A percentile compares a stretch with the other conserved stretches of the same genome.
Conservation (phyloP, 1,284 basidiomycete species). For the Leucoagaricus sp. region DNA sequence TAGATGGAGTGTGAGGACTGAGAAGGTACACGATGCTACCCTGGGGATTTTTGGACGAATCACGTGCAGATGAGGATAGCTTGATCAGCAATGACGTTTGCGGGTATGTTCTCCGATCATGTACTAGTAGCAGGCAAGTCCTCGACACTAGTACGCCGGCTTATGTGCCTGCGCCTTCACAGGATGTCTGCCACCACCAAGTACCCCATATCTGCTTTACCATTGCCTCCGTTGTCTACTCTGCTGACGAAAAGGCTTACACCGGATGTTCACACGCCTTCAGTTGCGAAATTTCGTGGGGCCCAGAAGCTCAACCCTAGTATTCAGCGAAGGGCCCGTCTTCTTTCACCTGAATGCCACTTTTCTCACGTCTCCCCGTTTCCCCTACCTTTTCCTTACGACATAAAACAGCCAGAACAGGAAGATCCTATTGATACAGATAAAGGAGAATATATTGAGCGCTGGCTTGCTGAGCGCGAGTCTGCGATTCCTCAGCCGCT, state of each 20-base stretch:
- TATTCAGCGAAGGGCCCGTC: conserved; percentile 71
- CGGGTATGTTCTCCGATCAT: not conserved
- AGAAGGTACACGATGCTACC: too few relatives aligned
- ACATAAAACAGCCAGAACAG: conserved; percentile 55
- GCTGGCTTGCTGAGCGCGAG: conserved; percentile 69
- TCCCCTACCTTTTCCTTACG: conserved; percentile 85
- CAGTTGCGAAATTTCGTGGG: conserved; percentile 50
- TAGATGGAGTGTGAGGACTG: too few relatives aligned
- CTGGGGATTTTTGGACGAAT: too few relatives aligned
- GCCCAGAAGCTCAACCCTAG: conserved; percentile 60
- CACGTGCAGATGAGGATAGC: not conserved
- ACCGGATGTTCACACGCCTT: conserved; percentile 62
- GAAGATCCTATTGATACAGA: conserved; percentile 47
- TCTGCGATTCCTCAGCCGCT: conserved; percentile 41
- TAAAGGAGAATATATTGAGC: conserved; percentile 66
- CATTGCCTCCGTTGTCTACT: conserved; percentile 59
- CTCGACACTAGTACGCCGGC: not conserved
- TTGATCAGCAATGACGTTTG: conserved; percentile 13
- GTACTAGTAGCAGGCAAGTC: not conserved
- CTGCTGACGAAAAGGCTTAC: conserved; percentile 71
- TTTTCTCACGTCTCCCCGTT: conserved; percentile 86
- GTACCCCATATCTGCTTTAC: conserved; percentile 62
- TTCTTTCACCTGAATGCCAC: conserved; percentile 61
- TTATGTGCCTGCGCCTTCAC: conserved; percentile 10
- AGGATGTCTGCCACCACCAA: conserved; percentile 22